Evolutionary conservation across 345 rosid genomes (phyloP).

Genomic region (Citrus cavaleriei): DNA sequence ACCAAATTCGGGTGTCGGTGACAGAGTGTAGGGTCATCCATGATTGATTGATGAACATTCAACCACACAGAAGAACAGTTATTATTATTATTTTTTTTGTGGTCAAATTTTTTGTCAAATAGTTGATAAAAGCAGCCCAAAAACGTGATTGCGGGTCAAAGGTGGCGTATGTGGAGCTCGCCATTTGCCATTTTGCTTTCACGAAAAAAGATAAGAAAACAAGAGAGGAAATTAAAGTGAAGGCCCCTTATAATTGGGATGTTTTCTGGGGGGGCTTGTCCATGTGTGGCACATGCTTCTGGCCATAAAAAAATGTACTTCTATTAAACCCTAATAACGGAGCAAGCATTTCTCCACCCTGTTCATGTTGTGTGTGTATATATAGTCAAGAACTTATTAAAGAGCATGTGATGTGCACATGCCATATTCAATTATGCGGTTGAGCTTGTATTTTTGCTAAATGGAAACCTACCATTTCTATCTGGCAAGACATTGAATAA

Average conservation of each 20-base stretch:
- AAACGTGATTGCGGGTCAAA: too few relatives aligned
- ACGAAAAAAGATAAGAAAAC: not conserved
- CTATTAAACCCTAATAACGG: not conserved
- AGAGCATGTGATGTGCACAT: slow-evolving; percentile 6
- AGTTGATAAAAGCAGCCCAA: not conserved
- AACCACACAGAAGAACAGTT: too few relatives aligned
- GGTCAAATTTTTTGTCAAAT: not conserved
- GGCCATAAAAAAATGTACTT: not conserved
- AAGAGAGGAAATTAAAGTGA: not conserved
- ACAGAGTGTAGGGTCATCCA: not conserved
- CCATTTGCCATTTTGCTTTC: too few relatives aligned
- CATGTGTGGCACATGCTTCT: slow-evolving; percentile 18
- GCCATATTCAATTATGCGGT: not conserved
- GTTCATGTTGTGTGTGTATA: not conserved
- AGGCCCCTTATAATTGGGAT: not conserved
- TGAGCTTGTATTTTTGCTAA: not conserved
- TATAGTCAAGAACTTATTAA: not conserved
- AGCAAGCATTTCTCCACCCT: not conserved
- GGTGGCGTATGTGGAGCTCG: too few relatives aligned
- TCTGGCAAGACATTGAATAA: too few relatives aligned
- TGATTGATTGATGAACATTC: too few relatives aligned
- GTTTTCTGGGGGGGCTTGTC: not conserved
- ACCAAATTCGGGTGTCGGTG: slow-evolving; percentile 1
- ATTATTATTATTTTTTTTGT: too few relatives aligned
- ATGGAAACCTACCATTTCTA: too few relatives aligned